Conservation (phyloP, 768 basidiomycete genomes). For the Tylopilus sp. region DNA sequence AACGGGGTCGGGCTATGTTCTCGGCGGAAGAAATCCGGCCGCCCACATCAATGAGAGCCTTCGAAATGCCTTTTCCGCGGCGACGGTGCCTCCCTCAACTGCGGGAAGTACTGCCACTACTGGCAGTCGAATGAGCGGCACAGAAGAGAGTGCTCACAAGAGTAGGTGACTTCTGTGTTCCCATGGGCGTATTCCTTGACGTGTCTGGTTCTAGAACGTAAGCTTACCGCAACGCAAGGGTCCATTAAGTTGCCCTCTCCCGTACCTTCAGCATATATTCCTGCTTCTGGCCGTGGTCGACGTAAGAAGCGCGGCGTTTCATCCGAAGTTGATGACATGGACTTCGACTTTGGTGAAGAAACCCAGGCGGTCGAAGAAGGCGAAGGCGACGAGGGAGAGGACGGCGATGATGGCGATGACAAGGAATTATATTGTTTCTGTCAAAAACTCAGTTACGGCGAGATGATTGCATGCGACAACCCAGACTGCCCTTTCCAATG, state of each 20-base stretch:
- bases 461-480: conserved; percentile 67
- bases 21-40: conserved; percentile 37
- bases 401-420: conserved; percentile 53
- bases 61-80: conserved; percentile 34
- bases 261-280: conserved; percentile 28
- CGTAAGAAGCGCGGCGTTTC: conserved; percentile 36
- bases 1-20: conserved; percentile 26
- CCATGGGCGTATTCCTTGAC: not conserved
- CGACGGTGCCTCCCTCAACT: conserved; percentile 21
- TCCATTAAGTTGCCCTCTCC: conserved; percentile 36
- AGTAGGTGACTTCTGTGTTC: conserved; percentile 17
- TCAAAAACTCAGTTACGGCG: conserved; percentile 59
- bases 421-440: conserved; percentile 62
- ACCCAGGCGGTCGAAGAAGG: conserved; percentile 28
- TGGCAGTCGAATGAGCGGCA: conserved; percentile 14
- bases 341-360: conserved; percentile 35
- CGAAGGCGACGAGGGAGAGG: conserved; percentile 36
- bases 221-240: conserved; percentile 25
- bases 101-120: not conserved
- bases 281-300: conserved; percentile 30
- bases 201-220: conserved; percentile 24
- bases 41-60: conserved; percentile 40
- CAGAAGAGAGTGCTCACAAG: conserved; percentile 29
- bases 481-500: conserved; percentile 56
- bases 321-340: conserved; percentile 34